A percentile compares a stretch with the other conserved stretches of the same genome.
These are phyloP conservation scores for Boletus speciosus DNA, from an alignment of 768 basidiomycete species.

Conservation along the genomic window DNA sequence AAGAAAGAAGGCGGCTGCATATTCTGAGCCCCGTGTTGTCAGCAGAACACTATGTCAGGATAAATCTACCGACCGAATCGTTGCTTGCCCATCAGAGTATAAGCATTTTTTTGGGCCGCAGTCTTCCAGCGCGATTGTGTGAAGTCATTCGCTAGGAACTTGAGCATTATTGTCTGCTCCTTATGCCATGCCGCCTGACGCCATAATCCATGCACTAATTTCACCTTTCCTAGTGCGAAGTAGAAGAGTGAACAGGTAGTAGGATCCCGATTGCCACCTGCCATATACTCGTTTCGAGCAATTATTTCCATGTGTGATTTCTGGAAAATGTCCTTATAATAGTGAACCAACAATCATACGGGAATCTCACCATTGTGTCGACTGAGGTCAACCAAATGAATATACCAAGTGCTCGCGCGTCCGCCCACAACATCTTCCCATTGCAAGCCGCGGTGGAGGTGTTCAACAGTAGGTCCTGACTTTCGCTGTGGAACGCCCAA, in stretches of 20 bases:
- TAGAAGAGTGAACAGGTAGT: slow-evolving; percentile 87
- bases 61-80: slow-evolving; percentile 68
- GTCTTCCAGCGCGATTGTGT: slow-evolving; percentile 79
- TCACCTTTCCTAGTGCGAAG: slow-evolving; percentile 90
- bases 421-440: slow-evolving; percentile 86
- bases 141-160: slow-evolving; percentile 91
- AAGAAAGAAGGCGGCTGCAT: slow-evolving; percentile 98
- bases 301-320: slow-evolving; percentile 79
- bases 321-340: slow-evolving; percentile 38
- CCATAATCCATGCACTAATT: slow-evolving; percentile 94
- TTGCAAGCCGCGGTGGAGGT: slow-evolving; percentile 70
- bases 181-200: slow-evolving; percentile 91
- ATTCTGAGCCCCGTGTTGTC: slow-evolving; percentile 53
- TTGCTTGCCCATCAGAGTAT: slow-evolving; percentile 83
- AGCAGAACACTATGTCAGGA: neutral
- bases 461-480: slow-evolving; percentile 76
- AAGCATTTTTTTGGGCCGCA: slow-evolving; percentile 96
- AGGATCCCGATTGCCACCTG: slow-evolving; percentile 83
- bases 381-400: slow-evolving; percentile 82
- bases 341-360: neutral
- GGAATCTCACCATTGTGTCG: slow-evolving; percentile 66
- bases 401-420: slow-evolving; percentile 82
- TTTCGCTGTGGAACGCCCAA: slow-evolving; percentile 97
- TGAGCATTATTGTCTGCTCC: slow-evolving; percentile 86
- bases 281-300: slow-evolving; percentile 91